These are phyloP conservation scores for Plectosphaerella plurivora DNA, from an alignment of 2,329 filamentous ascomycete species.

Conservation along the genomic window DNA sequence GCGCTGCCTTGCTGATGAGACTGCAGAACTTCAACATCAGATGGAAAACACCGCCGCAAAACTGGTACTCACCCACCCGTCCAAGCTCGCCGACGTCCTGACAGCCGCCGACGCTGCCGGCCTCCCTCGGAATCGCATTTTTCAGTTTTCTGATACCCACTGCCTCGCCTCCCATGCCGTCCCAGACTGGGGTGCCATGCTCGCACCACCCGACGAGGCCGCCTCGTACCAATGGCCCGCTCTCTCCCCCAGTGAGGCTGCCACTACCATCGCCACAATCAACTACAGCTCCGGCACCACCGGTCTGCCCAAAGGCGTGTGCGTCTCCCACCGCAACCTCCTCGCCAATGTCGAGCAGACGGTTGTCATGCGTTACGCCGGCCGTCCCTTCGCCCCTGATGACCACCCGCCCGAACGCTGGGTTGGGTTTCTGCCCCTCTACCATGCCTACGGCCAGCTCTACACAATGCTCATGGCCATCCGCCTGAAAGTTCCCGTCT, in stretches of 20 bases:
- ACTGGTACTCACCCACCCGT: slow-evolving; percentile 43
- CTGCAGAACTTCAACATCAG: slow-evolving; percentile 44
- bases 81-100: slow-evolving; percentile 35
- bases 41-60: slow-evolving; percentile 46
- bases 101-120: slow-evolving; percentile 34
- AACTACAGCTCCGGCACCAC: slow-evolving; percentile 50
- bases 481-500: slow-evolving; percentile 40
- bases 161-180: slow-evolving; percentile 25
- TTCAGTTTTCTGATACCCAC: slow-evolving; percentile 40
- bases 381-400: slow-evolving; percentile 27
- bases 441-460: slow-evolving; percentile 56
- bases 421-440: slow-evolving; percentile 62
- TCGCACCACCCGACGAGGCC: slow-evolving; percentile 25
- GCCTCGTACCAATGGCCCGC: slow-evolving; percentile 34
- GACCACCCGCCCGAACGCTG: slow-evolving; percentile 40
- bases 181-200: slow-evolving; percentile 35
- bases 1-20: slow-evolving; percentile 2
- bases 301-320: slow-evolving; percentile 46
- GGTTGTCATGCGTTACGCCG: slow-evolving; percentile 37
- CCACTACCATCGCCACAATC: slow-evolving; percentile 33
- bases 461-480: slow-evolving; percentile 43
- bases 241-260: slow-evolving; percentile 28
- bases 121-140: slow-evolving; percentile 37
- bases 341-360: slow-evolving; percentile 46
- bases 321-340: slow-evolving; percentile 43